Conservation (phyloP, 108 stramenopile genomes). For the Skeletonema marinoi region DNA sequence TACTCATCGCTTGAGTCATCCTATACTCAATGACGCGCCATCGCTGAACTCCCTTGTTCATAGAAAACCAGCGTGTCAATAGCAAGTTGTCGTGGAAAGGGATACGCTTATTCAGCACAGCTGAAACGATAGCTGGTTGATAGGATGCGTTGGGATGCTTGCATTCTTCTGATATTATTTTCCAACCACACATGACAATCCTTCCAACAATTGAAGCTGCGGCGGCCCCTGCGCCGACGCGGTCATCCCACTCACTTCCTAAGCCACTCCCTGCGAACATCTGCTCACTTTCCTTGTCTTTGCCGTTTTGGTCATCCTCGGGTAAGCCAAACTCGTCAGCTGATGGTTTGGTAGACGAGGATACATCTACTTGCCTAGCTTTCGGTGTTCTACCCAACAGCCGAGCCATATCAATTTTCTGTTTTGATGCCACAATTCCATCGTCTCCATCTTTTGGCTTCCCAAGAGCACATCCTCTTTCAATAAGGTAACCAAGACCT, state of each 20-base stretch:
- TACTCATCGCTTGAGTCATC: constrained; percentile 67
- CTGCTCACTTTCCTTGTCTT: constrained; percentile 34
- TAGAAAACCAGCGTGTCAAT: constrained; percentile 79
- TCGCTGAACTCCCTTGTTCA: constrained; percentile 51
- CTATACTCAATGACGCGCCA: constrained; percentile 82
- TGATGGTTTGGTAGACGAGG: neutral
- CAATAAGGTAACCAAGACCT: constrained; percentile 84
- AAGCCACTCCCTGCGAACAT: constrained; percentile 79
- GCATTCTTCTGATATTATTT: constrained; percentile 84
- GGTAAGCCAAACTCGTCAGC: constrained; percentile 1
- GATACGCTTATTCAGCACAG: constrained; percentile 75
- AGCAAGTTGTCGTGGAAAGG: constrained; percentile 78
- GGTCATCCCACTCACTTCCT: constrained; percentile 87
- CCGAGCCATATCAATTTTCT: constrained; percentile 72
- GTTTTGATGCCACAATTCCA: constrained; percentile 2
- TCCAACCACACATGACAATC: constrained; percentile 79
- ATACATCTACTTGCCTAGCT: neutral
- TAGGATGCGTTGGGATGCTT: constrained; percentile 89
- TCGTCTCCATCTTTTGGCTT: constrained; percentile 34
- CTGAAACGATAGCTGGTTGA: constrained; percentile 78
- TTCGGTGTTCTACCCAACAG: constrained; percentile 78
- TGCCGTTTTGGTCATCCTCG: constrained; percentile 18
- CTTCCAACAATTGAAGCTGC: constrained; percentile 87
- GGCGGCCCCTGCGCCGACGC: constrained; percentile 88
- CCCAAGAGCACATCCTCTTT: constrained; percentile 64